Conservation (phyloP, 768 basidiomycete genomes). For the Trametes coccinea region DNA sequence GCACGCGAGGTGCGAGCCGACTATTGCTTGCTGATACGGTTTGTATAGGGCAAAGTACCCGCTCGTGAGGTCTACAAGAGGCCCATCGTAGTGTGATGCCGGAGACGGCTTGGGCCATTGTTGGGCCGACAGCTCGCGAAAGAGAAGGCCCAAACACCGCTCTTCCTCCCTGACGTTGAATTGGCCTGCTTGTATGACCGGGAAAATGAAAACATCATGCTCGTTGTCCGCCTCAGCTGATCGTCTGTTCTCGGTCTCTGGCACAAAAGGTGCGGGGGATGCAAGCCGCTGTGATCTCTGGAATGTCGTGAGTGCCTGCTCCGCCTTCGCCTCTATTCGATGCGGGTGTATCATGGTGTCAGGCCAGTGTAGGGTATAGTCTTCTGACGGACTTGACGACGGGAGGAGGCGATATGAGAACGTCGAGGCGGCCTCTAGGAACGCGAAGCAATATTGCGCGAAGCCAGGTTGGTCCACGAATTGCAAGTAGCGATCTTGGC, state of each 20-base stretch:
- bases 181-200: conserved; percentile 88
- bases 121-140: conserved; percentile 44
- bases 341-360: conserved; percentile 67
- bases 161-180: conserved; percentile 89
- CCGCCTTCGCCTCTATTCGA: conserved; percentile 61
- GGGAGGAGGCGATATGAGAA: conserved; percentile 69
- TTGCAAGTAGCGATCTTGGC: conserved; percentile 92
- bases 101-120: not conserved
- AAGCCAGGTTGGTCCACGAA: conserved; percentile 61
- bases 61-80: conserved; percentile 81
- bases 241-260: not conserved
- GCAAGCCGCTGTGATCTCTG: conserved; percentile 45
- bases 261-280: conserved; percentile 13
- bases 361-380: conserved; percentile 67
- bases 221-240: conserved; percentile 10
- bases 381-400: conserved; percentile 30
- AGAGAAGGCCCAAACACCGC: conserved; percentile 54
- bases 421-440: conserved; percentile 62
- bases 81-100: conserved; percentile 31
- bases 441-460: conserved; percentile 82
- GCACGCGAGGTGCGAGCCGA: conserved; percentile 58
- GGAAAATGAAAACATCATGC: conserved; percentile 62
- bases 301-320: conserved; percentile 55
- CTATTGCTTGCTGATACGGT: conserved; percentile 72
- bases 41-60: conserved; percentile 92